Percentiles rank a stretch among this genome's conserved stretches.
phyloP scores from a whole-genome alignment of 148 eudicot genomes.

The Polygonum maritimum region DNA sequence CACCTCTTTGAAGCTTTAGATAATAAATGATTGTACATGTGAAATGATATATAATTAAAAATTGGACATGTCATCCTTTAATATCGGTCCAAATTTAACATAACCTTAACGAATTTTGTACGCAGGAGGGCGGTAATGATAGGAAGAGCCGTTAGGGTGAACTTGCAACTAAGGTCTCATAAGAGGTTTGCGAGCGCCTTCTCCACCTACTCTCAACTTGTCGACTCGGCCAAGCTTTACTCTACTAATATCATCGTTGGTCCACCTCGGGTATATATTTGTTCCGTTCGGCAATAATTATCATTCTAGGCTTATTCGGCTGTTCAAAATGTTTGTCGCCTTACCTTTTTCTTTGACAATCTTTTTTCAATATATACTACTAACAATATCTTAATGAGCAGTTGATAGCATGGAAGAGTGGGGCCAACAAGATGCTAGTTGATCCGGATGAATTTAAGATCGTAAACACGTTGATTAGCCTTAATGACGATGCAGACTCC shows the following conservation, averaged over 20 bases:
- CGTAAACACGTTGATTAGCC: constrained; percentile 24
- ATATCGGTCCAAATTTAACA: too few species aligned
- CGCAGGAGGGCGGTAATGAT: constrained; percentile 66
- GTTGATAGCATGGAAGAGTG: constrained; percentile 89
- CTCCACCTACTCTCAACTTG: constrained; percentile 47
- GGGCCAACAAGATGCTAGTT: constrained; percentile 45
- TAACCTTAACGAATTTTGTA: not conserved
- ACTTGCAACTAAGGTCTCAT: constrained; percentile 71
- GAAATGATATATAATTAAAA: too few species aligned
- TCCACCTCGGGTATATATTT: constrained; percentile 42
- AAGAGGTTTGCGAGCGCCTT: constrained; percentile 78
- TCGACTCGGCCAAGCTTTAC: constrained; percentile 72
- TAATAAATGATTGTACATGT: too few species aligned
- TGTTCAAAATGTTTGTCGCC: too few species aligned
- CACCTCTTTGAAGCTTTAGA: too few species aligned
- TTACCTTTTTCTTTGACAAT: too few species aligned
- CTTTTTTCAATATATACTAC: too few species aligned
- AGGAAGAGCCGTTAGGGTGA: constrained; percentile 82
- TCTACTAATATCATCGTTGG: constrained; percentile 53
- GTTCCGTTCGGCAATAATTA: not conserved
- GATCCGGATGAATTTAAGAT: constrained; percentile 57
- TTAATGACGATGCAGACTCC: constrained; percentile 70
- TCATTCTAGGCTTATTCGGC: not conserved
- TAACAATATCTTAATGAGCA: constrained; percentile 3
- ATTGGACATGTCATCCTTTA: too few species aligned